A percentile compares a stretch with the other conserved stretches of the same genome.
Evolutionary conservation across 441 rosid genomes (phyloP).

Genomic region (Erodium moschatum): DNA sequence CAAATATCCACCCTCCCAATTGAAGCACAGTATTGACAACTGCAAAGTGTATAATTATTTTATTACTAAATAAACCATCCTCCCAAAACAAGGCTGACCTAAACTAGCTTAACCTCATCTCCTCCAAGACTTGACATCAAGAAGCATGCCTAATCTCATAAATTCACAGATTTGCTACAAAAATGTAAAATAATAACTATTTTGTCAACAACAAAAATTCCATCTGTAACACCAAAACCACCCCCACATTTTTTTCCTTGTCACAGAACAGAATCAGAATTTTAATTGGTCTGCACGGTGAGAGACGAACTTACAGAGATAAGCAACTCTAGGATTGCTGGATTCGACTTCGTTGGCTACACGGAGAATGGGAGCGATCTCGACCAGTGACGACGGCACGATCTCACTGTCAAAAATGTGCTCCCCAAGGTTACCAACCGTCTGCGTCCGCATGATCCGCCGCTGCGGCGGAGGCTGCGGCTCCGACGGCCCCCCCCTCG

Average conservation of each 20-base stretch:
- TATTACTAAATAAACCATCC: background rate
- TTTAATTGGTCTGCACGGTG: too few relatives aligned
- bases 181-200: too few relatives aligned
- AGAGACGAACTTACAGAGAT: slow-evolving; percentile 59
- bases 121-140: too few relatives aligned
- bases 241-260: too few relatives aligned
- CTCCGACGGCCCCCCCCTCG: slow-evolving; percentile 49
- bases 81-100: background rate
- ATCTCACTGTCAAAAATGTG: slow-evolving; percentile 84
- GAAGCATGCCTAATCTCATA: too few relatives aligned
- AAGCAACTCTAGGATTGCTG: slow-evolving; percentile 87
- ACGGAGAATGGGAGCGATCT: slow-evolving; percentile 98
- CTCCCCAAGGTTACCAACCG: slow-evolving; percentile 85
- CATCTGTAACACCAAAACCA: too few relatives aligned
- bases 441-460: slow-evolving; percentile 74
- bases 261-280: too few relatives aligned
- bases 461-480: slow-evolving; percentile 30
- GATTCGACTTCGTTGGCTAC: slow-evolving; percentile 97
- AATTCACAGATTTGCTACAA: too few relatives aligned
- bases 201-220: too few relatives aligned
- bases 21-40: background rate
- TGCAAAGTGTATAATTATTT: background rate
- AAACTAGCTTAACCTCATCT: background rate
- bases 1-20: background rate
- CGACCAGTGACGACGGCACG: slow-evolving; percentile 84